Conservation (phyloP, 202 grass and related monocot species). For the Eragrostis tef region DNA sequence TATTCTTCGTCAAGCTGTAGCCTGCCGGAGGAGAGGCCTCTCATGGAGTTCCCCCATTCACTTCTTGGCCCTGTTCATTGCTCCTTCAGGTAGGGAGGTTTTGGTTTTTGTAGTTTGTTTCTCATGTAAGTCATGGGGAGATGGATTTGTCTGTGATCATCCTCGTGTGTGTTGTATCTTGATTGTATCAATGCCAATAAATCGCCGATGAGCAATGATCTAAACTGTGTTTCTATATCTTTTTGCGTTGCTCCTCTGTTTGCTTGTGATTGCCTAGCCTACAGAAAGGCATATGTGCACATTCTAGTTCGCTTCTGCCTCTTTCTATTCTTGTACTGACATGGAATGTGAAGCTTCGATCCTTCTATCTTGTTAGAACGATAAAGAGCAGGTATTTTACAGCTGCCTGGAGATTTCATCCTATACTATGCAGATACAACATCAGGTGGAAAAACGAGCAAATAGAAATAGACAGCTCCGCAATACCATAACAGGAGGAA, state of each 20-base stretch:
- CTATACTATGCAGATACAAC: not conserved
- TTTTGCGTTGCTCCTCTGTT: not conserved
- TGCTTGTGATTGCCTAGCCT: not conserved
- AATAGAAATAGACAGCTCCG: not conserved
- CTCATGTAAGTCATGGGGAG: not conserved
- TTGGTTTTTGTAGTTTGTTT: conserved; percentile 12
- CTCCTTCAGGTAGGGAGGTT: conserved; percentile 39
- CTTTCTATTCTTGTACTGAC: not conserved
- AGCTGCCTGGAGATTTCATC: not conserved
- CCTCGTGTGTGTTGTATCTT: conserved; percentile 36
- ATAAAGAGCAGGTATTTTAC: not conserved
- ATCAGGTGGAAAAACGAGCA: not conserved
- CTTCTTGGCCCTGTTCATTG: conserved; percentile 46
- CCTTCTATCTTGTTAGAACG: not conserved
- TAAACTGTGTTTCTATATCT: not conserved
- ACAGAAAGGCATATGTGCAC: conserved; percentile 3
- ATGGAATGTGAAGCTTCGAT: not conserved
- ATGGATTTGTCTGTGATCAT: conserved; percentile 20
- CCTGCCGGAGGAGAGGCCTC: conserved; percentile 33
- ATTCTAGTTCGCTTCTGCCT: not conserved
- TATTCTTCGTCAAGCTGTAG: conserved; percentile 47
- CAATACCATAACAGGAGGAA: too few species aligned
- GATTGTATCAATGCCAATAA: conserved; percentile 45
- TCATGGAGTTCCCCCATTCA: conserved; percentile 64
- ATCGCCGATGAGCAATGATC: not conserved